Conservation (phyloP, 805 yeast genomes). For the Sungouiozyma intestinalis region DNA sequence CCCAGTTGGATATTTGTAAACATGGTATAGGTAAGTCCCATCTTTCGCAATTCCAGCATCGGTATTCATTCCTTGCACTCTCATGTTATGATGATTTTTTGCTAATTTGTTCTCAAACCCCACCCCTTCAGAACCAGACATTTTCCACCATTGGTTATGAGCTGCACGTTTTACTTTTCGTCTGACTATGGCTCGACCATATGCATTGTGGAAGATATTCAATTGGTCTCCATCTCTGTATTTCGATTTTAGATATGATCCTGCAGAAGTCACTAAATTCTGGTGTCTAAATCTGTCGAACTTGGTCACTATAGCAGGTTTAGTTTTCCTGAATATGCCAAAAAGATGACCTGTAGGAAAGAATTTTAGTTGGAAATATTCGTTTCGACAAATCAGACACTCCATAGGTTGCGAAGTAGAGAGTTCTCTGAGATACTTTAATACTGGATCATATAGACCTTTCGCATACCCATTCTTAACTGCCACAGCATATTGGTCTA, state of each 20-base stretch:
- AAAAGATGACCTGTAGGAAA: slow-evolving; percentile 25
- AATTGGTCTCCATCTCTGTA: slow-evolving; percentile 5
- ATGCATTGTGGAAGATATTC: slow-evolving; percentile 7
- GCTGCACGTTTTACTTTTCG: slow-evolving; percentile 12
- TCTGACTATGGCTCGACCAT: slow-evolving; percentile 19
- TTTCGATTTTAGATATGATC: slow-evolving; percentile 12
- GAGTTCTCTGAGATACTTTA: slow-evolving; percentile 4
- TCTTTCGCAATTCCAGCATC: slow-evolving; percentile 21
- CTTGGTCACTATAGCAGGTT: slow-evolving; percentile 20
- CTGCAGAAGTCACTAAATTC: slow-evolving; percentile 8
- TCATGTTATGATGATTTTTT: not conserved
- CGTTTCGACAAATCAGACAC: slow-evolving; percentile 14
- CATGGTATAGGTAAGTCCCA: slow-evolving; percentile 21
- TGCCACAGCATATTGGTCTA: not conserved
- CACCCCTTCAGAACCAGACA: slow-evolving; percentile 15
- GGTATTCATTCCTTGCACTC: not conserved
- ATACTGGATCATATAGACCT: slow-evolving; percentile 6
- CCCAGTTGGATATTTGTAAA: slow-evolving; percentile 16
- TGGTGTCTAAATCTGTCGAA: not conserved
- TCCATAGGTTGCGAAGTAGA: slow-evolving; percentile 7
- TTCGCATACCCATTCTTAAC: not conserved
- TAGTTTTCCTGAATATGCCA: slow-evolving; percentile 21
- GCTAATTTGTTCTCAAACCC: slow-evolving; percentile 2
- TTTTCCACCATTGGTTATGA: slow-evolving; percentile 17
- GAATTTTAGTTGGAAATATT: slow-evolving; percentile 16